phyloP scores from a whole-genome alignment of 768 basidiomycete species.

The Daedalea quercina region DNA sequence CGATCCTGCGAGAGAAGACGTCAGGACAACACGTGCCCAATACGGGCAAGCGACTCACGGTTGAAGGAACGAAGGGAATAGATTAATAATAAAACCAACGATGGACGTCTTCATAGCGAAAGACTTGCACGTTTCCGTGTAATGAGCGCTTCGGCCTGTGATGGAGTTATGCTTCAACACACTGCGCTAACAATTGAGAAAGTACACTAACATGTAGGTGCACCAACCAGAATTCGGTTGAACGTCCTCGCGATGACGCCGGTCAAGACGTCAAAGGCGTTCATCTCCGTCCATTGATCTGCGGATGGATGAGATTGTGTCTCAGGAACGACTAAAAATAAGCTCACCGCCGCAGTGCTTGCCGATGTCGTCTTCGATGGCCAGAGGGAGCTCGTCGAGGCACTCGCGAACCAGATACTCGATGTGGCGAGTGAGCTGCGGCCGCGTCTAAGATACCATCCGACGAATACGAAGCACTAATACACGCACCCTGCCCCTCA shows the following conservation, averaged over 20 bases:
- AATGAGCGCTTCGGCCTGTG: conserved; percentile 2
- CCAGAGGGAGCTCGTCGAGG: neutral
- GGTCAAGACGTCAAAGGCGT: neutral
- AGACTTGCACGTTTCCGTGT: neutral
- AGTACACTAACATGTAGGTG: neutral
- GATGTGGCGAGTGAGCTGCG: conserved; percentile 3
- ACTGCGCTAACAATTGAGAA: neutral
- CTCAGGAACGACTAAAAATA: neutral
- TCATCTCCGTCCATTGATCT: conserved; percentile 3
- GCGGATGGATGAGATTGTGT: neutral
- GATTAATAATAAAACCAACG: neutral
- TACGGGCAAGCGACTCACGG: neutral
- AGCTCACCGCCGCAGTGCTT: neutral
- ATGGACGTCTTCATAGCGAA: conserved; percentile 1
- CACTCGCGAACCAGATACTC: neutral
- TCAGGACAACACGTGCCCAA: neutral
- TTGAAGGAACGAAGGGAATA: conserved; percentile 1
- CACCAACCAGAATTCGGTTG: conserved; percentile 2
- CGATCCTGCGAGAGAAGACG: neutral
- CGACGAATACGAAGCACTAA: neutral
- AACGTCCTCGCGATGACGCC: neutral
- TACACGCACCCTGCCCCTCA: neutral
- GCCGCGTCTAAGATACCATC: neutral
- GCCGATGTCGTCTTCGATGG: neutral
- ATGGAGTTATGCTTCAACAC: neutral